Evolutionary conservation across 768 basidiomycete genomes (phyloP).

Genomic region (Myochromella boudieri): DNA sequence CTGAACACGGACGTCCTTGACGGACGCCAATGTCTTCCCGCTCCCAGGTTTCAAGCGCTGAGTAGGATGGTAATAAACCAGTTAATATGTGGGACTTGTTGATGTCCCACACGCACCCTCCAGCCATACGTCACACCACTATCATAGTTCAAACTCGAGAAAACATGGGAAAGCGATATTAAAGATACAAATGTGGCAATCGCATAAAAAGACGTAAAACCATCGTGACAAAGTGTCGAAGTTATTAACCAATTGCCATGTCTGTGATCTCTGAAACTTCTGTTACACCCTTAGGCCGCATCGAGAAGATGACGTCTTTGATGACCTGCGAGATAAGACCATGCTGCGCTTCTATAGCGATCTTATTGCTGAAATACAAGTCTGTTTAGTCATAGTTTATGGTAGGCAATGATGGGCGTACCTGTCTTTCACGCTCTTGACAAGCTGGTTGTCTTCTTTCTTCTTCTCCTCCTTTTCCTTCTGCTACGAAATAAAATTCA

Average conservation of each 20-base stretch:
- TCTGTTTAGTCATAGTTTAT: background rate
- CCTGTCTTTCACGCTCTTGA: conserved; percentile 93
- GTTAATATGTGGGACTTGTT: no score
- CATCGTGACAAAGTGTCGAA: no score
- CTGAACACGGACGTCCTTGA: no score
- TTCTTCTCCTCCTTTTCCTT: conserved; percentile 71
- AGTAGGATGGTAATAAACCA: no score
- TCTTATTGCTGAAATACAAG: conserved; percentile 62
- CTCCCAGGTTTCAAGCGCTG: no score
- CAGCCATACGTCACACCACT: no score
- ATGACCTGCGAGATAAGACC: conserved; percentile 91
- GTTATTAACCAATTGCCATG: conserved; percentile 47
- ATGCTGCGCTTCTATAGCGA: conserved; percentile 89
- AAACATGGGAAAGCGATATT: no score
- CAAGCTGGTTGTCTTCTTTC: conserved; percentile 85
- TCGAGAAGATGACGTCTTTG: conserved; percentile 89
- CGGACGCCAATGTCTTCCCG: no score
- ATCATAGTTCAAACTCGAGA: no score
- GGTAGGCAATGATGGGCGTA: conserved; percentile 27
- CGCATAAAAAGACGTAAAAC: no score
- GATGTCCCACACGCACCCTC: no score
- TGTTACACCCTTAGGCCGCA: conserved; percentile 37
- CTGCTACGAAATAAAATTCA: conserved; percentile 22
- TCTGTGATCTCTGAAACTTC: conserved; percentile 40
- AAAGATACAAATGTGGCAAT: no score